Evolutionary conservation across 164 flowering plant species (phyloP), one percentile per base, ranked within the genome.

Genomic region (Magnolia changhungtana): DNA sequence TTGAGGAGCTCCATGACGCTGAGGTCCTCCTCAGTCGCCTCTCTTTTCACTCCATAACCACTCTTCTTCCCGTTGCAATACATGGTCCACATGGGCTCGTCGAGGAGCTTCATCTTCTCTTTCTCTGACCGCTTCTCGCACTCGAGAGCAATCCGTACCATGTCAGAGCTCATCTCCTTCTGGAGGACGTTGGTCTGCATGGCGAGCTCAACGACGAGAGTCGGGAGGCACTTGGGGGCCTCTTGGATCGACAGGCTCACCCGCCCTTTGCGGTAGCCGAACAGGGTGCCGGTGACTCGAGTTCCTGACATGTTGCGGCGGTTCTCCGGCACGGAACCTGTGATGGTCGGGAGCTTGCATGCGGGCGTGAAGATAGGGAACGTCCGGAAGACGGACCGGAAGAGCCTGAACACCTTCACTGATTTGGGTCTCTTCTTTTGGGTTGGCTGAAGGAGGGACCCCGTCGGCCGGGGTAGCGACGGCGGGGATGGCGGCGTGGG

Each of bases 21-120:
- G 67, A 91, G 71, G 67, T 93, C 98, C 75, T 90, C 91, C 21
- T 87, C 93, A 0, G 84, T 73, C 0, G 91, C 84, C 45, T 89
- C 92, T 45, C 98, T 81, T 78, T 80, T 87, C 11, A 89, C 84
- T 0, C 87, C 89, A 65, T 89, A 90, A 0, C 98, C 96, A 5
- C 73, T 78, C 80, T 90, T 91, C 78, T 83, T 83, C 52, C 98
- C 98, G 65, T 93, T 91, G 66, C 88, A 88, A 37, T 80, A 91
- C 93, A 93, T 86, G 5, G 90, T 88, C 98, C 98, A 93, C 8
- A 89, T 19, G 8, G 90, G 92, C 81, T 93, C 98, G 0, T 90
- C 90, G 0, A 89, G n/a, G 3, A 93, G 79, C 82, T 79, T 81
- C 2, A 81, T 84, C 79, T 82, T 85, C 31, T 85, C 90, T 72